Conservation (phyloP, 1,284 basidiomycete species). For the Taiwanofungus camphoratus region DNA sequence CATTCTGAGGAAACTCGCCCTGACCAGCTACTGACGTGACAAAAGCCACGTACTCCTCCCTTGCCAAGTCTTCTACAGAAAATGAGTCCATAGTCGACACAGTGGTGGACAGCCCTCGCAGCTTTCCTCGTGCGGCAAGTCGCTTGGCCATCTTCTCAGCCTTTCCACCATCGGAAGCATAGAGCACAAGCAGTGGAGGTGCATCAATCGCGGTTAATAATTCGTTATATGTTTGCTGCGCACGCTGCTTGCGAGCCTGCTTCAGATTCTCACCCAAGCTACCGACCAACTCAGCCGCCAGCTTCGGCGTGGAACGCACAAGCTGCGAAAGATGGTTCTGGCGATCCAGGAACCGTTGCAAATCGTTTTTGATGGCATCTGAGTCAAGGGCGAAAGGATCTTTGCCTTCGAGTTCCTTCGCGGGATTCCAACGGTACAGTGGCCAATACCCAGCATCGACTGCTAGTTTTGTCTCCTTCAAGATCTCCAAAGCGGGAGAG, state of each 20-base stretch:
- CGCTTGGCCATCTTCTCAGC: conserved; percentile 96
- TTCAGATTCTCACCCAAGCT: conserved; percentile 83
- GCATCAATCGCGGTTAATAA: conserved; percentile 85
- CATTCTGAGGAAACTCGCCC: conserved; percentile 97
- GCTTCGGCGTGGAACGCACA: conserved; percentile 71
- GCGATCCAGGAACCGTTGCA: conserved; percentile 93
- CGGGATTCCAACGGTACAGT: conserved; percentile 95
- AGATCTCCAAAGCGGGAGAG: conserved; percentile 77
- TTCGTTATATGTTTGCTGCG: conserved; percentile 82
- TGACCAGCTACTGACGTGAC: conserved; percentile 98
- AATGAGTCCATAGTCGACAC: conserved; percentile 74
- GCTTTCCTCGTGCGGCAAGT: conserved; percentile 78
- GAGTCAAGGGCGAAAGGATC: conserved; percentile 94
- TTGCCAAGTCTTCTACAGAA: conserved; percentile 65
- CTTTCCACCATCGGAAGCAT: conserved; percentile 90
- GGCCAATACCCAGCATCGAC: conserved; percentile 98
- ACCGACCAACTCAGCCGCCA: conserved; percentile 82
- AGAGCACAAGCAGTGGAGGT: conserved; percentile 85
- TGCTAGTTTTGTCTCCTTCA: conserved; percentile 96
- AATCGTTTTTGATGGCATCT: conserved; percentile 89
- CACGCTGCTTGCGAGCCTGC: conserved; percentile 80
- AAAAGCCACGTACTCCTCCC: conserved; percentile 83
- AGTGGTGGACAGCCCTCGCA: conserved; percentile 77
- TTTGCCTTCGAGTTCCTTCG: conserved; percentile 65
- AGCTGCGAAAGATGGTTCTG: conserved; percentile 96